A percentile compares a stretch with the other conserved stretches of the same genome.
These are phyloP conservation scores for Inga oerstediana DNA, from an alignment of 306 rosid genomes.

Conservation along the genomic window DNA sequence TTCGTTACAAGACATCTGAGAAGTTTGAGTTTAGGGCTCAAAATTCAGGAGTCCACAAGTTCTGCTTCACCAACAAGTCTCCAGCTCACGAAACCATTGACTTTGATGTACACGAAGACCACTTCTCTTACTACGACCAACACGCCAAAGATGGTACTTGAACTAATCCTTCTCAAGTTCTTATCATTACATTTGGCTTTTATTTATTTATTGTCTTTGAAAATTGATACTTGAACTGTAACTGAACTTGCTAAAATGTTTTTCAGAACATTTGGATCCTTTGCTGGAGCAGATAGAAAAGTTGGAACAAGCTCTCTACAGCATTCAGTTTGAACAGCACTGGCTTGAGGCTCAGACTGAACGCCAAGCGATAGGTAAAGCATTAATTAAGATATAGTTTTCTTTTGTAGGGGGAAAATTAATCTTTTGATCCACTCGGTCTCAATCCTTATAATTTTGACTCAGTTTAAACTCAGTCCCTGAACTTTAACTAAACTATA, in stretches of 20 bases:
- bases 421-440: too few species aligned
- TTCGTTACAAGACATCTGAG: constrained; percentile 61
- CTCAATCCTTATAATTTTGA: too few species aligned
- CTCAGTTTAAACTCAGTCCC: too few species aligned
- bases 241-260: constrained; percentile 8
- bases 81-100: constrained; percentile 74
- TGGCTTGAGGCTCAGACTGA: constrained; percentile 95
- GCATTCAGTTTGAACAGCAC: constrained; percentile 92
- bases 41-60: constrained; percentile 62
- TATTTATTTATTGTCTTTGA: background rate
- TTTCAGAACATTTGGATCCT: constrained; percentile 86
- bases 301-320: constrained; percentile 89
- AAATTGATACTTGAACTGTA: background rate
- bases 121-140: constrained; percentile 69
- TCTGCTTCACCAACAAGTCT: constrained; percentile 80
- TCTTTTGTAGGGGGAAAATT: background rate
- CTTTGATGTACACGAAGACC: constrained; percentile 83
- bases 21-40: constrained; percentile 62
- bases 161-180: background rate
- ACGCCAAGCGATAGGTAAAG: constrained; percentile 89
- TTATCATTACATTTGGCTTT: background rate
- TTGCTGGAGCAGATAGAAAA: constrained; percentile 77
- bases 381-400: constrained; percentile 5
- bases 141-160: constrained; percentile 94
- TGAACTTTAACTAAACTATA: too few species aligned